Percentiles rank a stretch among this genome's conserved stretches.
These are phyloP conservation scores for Lachnellula occidentalis DNA, from an alignment of 2,329 filamentous ascomycete species.

Conservation along the genomic window DNA sequence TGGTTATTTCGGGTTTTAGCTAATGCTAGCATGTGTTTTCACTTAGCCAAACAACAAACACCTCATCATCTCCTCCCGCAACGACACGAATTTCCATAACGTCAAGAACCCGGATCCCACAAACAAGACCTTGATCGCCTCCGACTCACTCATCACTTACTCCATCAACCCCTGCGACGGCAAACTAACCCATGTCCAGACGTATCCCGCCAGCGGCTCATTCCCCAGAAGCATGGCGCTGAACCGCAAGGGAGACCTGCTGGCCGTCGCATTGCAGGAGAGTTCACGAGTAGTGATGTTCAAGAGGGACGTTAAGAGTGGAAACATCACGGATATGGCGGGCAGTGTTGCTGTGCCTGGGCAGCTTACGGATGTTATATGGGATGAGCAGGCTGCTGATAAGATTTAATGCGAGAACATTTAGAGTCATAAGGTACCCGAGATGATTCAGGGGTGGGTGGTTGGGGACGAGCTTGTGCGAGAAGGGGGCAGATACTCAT, in stretches of 20 bases:
- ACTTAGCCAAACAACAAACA: neutral
- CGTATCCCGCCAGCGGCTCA: neutral
- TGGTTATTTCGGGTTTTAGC: too few species aligned
- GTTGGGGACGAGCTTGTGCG: too few species aligned
- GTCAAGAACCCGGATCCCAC: neutral
- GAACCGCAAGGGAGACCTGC: neutral
- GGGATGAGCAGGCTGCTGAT: too few species aligned
- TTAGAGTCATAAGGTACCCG: too few species aligned
- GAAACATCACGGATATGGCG: neutral
- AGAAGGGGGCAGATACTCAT: too few species aligned
- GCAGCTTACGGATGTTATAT: neutral
- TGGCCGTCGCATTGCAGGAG: neutral
- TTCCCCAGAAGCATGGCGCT: neutral
- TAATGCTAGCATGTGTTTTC: too few species aligned
- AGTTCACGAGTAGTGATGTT: neutral
- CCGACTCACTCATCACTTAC: conserved; percentile 1
- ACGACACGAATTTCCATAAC: neutral
- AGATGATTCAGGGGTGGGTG: too few species aligned
- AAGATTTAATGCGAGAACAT: too few species aligned
- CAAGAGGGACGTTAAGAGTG: neutral
- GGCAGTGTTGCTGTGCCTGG: conserved; percentile 30
- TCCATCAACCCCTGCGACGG: neutral
- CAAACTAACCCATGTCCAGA: neutral
- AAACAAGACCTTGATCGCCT: neutral
- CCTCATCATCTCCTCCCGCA: neutral